Base-by-base conservation (phyloP, 2,329 filamentous ascomycete species). In the Trichophyton rubrum region DNA sequence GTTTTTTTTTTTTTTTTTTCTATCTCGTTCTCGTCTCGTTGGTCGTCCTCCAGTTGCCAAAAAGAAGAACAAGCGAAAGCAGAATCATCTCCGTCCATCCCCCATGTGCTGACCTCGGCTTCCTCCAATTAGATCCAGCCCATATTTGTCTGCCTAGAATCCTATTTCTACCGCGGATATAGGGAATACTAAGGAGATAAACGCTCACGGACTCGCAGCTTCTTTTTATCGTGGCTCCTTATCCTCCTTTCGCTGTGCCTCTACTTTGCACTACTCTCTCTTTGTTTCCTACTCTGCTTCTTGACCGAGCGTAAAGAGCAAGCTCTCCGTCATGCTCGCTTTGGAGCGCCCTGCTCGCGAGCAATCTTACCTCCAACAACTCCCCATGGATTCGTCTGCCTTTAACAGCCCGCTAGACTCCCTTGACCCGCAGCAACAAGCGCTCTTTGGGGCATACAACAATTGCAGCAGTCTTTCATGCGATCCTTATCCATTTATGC, bases 361-460 rank as follows among this genome's bases (percentile, higher is more conserved):
- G 45, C 58, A 62, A 60, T 57, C 63, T 57, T 64, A 62, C 55
- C 58, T 61, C 56, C 62, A 63, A 20, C 60, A 61, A 6, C 20
- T 62, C 49, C 62, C 62, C 22, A 64, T 66, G 64, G 64, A 66
- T 61, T 41, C 60, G 30, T 60, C 45, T 43, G 56, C 60, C 22
- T 24, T 49, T 30, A 59, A 30, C 43, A n/a, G 8, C 41, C 58
- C 33, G 20, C n/a, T 62, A 59, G 60, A 56, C 17, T 59, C 62
- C 27, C 51, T 57, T 17, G 55, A 60, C 49, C 53, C 55, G 15
- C 58, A 63, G 41, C 60, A 62, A 33, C 62, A 62, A 45, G 60
- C 49, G 17, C 20, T 62, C 40, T 59, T 64, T 51, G 63, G 60
- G 51, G 49, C 61, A 20, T 64, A 64, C 51, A 59, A 56, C 56